Evolutionary conservation across 805 yeast species (phyloP).

Genomic region (Blastobotrys parvus): DNA sequence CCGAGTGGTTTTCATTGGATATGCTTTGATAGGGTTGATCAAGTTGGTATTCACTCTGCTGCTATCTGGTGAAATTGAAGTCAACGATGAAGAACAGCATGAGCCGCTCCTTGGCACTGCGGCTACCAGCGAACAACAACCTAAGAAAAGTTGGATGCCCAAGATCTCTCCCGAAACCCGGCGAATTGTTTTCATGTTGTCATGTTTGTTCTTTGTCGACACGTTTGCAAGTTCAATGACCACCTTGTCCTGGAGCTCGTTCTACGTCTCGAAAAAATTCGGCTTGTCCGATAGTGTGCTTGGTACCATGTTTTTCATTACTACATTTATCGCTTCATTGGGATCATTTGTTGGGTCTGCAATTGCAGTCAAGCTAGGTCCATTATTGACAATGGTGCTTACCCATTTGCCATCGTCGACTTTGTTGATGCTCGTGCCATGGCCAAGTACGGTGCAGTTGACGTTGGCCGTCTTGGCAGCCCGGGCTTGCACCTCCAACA

Average conservation of each 20-base stretch:
- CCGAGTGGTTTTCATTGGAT: slow-evolving; percentile 43
- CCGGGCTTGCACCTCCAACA: slow-evolving; percentile 57
- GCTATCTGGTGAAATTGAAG: slow-evolving; percentile 31
- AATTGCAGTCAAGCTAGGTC: slow-evolving; percentile 56
- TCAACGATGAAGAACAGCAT: no score
- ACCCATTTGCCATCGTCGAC: slow-evolving; percentile 73
- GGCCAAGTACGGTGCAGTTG: slow-evolving; percentile 31
- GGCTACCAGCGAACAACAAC: no score
- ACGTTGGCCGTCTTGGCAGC: slow-evolving; percentile 46
- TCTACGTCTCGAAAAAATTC: no score
- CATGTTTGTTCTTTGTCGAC: no score
- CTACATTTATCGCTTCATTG: slow-evolving; percentile 55
- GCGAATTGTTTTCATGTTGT: no score
- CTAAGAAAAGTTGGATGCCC: no score
- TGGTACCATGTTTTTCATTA: slow-evolving; percentile 59
- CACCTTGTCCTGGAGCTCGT: no score
- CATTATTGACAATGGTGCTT: slow-evolving; percentile 61
- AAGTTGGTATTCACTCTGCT: slow-evolving; percentile 39
- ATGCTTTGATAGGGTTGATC: slow-evolving; percentile 42
- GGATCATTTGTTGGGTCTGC: slow-evolving; percentile 40
- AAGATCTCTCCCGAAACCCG: no score
- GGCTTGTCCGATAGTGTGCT: slow-evolving; percentile 22
- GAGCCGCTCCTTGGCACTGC: no score
- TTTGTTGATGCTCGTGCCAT: slow-evolving; percentile 46
- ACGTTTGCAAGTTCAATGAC: no score